phyloP scores from a whole-genome alignment of 208 protist species.

The Leishmania gerbilli region DNA sequence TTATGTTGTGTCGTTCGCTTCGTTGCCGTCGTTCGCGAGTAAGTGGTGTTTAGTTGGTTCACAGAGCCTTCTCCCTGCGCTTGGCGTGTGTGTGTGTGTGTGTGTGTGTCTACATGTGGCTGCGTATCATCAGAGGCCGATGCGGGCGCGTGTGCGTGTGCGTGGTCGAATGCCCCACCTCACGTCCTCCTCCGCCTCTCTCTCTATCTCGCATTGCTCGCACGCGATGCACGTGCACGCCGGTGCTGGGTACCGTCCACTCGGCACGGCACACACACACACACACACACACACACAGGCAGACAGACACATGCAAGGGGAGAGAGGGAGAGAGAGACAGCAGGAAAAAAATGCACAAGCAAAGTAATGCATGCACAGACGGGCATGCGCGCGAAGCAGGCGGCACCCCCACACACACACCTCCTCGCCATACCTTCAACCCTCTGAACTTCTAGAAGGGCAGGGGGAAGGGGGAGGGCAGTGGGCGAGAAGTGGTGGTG shows the following conservation, averaged over 20 bases:
- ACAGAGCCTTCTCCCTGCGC: not conserved
- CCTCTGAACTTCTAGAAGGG: not conserved
- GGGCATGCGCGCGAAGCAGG: not conserved
- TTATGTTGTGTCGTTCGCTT: not conserved
- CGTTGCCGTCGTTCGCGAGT: not conserved
- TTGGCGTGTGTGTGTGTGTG: not conserved
- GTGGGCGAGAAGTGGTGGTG: not conserved
- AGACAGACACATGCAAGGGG: not conserved
- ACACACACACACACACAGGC: not conserved
- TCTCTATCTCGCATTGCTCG: no score
- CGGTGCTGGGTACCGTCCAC: no score
- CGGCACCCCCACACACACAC: no score
- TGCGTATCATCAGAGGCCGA: no score
- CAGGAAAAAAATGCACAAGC: not conserved
- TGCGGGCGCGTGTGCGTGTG: no score
- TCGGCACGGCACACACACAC: not conserved
- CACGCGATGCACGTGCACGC: no score
- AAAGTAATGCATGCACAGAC: not conserved
- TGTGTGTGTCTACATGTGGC: not conserved
- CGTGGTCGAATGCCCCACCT: no score
- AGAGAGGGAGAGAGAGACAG: not conserved
- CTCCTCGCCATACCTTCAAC: no score
- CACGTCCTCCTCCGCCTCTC: no score
- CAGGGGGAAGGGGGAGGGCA: not conserved
- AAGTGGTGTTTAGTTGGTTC: not conserved